These are phyloP conservation scores for Lecanicillium sp. DNA, from an alignment of 2,329 filamentous ascomycete genomes.

Conservation along the genomic window DNA sequence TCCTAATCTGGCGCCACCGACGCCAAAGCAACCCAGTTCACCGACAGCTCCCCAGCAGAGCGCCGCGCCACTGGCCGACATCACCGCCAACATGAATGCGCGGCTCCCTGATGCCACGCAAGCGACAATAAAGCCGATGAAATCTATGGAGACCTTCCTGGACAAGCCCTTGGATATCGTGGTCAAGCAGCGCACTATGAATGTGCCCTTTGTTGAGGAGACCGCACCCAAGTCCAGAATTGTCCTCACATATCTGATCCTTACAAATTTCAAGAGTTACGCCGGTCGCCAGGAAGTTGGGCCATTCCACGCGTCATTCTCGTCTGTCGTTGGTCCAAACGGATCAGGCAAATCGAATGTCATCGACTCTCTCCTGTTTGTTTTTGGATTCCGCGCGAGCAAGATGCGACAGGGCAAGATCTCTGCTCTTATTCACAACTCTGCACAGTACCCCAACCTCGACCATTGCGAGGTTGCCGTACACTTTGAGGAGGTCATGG, in stretches of 20 bases:
- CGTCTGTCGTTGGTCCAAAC: conserved; percentile 94
- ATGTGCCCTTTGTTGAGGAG: conserved; percentile 62
- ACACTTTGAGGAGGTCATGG: conserved; percentile 91
- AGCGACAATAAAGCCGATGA: conserved; percentile 59
- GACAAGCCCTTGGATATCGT: conserved; percentile 94
- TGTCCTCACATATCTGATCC: conserved; percentile 83
- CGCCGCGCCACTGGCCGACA: conserved; percentile 60
- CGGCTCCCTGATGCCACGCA: conserved; percentile 19
- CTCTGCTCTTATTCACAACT: conserved; percentile 95
- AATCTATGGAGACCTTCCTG: conserved; percentile 66
- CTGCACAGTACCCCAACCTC: conserved; percentile 74
- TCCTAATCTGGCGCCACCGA: conserved; percentile 30
- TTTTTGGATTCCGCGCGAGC: conserved; percentile 98
- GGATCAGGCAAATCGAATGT: conserved; percentile 98
- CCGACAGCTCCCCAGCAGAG: conserved; percentile 45
- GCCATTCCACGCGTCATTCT: conserved; percentile 94
- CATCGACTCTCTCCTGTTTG: conserved; percentile 94
- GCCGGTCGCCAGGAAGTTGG: conserved; percentile 92
- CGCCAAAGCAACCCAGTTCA: conserved; percentile 47
- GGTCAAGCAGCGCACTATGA: conserved; percentile 70
- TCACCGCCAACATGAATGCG: conserved; percentile 59
- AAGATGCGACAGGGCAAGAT: conserved; percentile 99
- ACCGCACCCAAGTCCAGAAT: conserved; percentile 74
- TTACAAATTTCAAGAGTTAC: conserved; percentile 99
- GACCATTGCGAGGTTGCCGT: conserved; percentile 94